Evolutionary conservation across 257 asterid species (phyloP).

Genomic region (Lithospermum erythrorhizon): DNA sequence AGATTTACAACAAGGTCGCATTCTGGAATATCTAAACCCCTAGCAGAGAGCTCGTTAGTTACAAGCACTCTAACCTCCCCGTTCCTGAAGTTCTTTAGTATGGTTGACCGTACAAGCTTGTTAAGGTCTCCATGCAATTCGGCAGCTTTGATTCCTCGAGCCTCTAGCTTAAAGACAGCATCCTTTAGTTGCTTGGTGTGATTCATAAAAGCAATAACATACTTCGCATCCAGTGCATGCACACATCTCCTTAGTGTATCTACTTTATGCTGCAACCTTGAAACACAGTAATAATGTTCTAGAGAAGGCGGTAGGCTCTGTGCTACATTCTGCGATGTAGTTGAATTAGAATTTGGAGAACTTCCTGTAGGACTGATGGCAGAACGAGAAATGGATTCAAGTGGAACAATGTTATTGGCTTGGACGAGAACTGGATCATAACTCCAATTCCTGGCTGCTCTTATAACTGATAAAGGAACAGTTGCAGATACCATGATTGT

Average conservation of each 20-base stretch:
- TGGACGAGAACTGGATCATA: constrained; percentile 79
- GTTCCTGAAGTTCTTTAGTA: constrained; percentile 58
- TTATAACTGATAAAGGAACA: constrained; percentile 77
- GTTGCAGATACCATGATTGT: constrained; percentile 98
- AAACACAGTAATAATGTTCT: constrained; percentile 59
- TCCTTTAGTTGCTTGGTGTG: constrained; percentile 77
- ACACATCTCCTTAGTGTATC: constrained; percentile 76
- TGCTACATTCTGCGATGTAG: constrained; percentile 27
- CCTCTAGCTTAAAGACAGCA: constrained; percentile 77
- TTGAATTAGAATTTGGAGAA: constrained; percentile 21
- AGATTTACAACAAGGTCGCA: constrained; percentile 95
- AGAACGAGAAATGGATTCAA: constrained; percentile 42
- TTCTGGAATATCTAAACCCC: constrained; percentile 91
- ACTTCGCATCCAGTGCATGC: constrained; percentile 73
- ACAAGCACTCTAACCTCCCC: constrained; percentile 75
- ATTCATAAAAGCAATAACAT: constrained; percentile 89
- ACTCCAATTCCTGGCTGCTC: constrained; percentile 95
- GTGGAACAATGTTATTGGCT: constrained; percentile 51
- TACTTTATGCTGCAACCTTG: constrained; percentile 84
- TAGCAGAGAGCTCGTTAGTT: constrained; percentile 91
- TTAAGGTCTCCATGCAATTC: constrained; percentile 86
- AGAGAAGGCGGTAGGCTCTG: constrained; percentile 85
- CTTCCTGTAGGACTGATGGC: constrained; percentile 30
- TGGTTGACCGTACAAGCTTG: constrained; percentile 72
- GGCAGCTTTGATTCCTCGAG: constrained; percentile 83